These are phyloP conservation scores for Dactylellina parvicollis DNA, from an alignment of 2,329 filamentous ascomycete species.

Conservation along the genomic window DNA sequence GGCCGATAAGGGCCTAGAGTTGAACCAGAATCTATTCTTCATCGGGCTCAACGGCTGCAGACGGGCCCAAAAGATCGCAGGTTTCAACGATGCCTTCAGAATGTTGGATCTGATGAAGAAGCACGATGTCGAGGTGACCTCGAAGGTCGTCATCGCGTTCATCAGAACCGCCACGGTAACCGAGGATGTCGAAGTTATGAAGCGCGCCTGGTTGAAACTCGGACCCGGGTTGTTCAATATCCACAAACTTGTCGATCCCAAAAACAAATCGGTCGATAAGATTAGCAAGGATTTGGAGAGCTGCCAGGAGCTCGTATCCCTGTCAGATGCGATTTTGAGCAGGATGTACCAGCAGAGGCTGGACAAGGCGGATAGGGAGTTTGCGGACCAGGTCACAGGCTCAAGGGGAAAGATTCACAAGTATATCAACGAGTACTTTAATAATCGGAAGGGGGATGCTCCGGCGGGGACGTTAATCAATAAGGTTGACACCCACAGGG, in stretches of 20 bases:
- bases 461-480: neutral
- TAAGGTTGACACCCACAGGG: neutral
- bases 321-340: conserved; percentile 35
- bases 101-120: conserved; percentile 34
- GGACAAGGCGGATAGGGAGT: conserved; percentile 10
- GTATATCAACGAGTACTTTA: conserved; percentile 45
- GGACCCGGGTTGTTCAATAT: conserved; percentile 41
- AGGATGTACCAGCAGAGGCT: conserved; percentile 37
- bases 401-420: conserved; percentile 41
- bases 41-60: conserved; percentile 57
- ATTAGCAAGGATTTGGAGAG: conserved; percentile 37
- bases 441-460: conserved; percentile 8
- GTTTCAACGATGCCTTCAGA: conserved; percentile 30
- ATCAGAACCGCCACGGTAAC: conserved; percentile 42
- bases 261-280: conserved; percentile 37
- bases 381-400: conserved; percentile 34
- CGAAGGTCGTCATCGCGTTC: conserved; percentile 44
- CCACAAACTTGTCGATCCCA: conserved; percentile 43
- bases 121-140: conserved; percentile 31
- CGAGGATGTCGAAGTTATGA: conserved; percentile 40
- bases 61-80: conserved; percentile 21
- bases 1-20: conserved; percentile 18
- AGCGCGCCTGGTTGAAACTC: conserved; percentile 33
- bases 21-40: conserved; percentile 55
- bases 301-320: conserved; percentile 41